Evolutionary conservation across 139 green algal genomes (phyloP), one percentile per base, ranked within the genome.

Genomic region (Chlamydomonas schloesseri): DNA sequence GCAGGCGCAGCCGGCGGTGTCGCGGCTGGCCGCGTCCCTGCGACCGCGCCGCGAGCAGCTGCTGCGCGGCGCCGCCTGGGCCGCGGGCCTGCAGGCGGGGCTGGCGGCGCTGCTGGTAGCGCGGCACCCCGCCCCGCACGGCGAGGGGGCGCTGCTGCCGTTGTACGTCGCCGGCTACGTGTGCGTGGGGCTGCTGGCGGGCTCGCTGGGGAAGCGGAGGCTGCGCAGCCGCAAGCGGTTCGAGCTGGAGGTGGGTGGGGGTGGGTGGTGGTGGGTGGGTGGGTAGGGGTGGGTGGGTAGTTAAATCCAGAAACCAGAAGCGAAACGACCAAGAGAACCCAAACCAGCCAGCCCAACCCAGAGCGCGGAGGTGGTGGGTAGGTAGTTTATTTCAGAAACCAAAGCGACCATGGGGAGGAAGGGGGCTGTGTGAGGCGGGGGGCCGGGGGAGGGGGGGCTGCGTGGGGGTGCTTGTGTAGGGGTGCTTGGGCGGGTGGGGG

Each of bases 211-310:
- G 23, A 24, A 33, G 24, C 75, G 75, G 20, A 58, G 9, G 24
- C 58, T 82, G 57, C 57, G 28, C 36, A 58, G 75, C 34, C 33
- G 75, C 28, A 34, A 50, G 34, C 55, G 36, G 8, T 17, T 82
- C 17, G 57, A 71, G 57, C 71, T 82, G 1, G 75, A 82, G 75
- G 75, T 82, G 60, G n/a, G n/a, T n/a, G n/a, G n/a, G n/a, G n/a
- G n/a, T n/a, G n/a, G n/a, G n/a, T n/a, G n/a, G n/a, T n/a, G n/a
- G n/a, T n/a, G n/a, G n/a, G n/a, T n/a, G n/a, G n/a, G n/a, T n/a
- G n/a, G n/a, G n/a, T n/a, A n/a, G n/a, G n/a, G n/a, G n/a, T n/a
- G n/a, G n/a, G n/a, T n/a, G n/a, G n/a, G n/a, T n/a, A n/a, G n/a
- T n/a, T n/a, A n/a, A n/a, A n/a, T n/a, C n/a, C n/a, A n/a, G n/a